phyloP scores from a whole-genome alignment of 306 rosid species.

The Glycine soja region DNA sequence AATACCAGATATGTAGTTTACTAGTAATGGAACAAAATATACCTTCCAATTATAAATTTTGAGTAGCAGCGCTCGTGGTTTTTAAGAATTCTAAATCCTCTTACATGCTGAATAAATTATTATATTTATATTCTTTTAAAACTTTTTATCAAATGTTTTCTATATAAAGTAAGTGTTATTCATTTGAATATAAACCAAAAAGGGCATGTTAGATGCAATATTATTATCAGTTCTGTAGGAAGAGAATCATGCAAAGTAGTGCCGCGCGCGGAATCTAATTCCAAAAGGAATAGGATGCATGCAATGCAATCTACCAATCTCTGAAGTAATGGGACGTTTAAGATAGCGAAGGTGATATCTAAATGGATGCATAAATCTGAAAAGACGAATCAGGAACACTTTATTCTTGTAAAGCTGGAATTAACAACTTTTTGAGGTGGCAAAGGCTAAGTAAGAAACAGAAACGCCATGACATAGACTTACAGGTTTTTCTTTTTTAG shows the following conservation, averaged over 20 bases:
- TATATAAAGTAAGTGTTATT: background rate
- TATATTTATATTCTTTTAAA: background rate
- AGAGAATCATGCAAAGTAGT: constrained; percentile 35
- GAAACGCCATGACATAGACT: constrained; percentile 14
- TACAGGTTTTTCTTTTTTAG: background rate
- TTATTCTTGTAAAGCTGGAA: constrained; percentile 41
- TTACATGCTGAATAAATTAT: background rate
- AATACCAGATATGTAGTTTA: background rate
- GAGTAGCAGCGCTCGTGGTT: background rate
- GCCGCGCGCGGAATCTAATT: constrained; percentile 37
- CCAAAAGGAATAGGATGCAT: constrained; percentile 42
- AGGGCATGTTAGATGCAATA: background rate
- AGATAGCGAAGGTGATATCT: constrained; percentile 19
- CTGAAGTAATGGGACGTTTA: constrained; percentile 39
- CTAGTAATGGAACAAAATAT: background rate
- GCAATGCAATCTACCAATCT: constrained; percentile 2
- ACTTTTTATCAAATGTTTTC: background rate
- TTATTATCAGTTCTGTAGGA: background rate
- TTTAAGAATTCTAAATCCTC: background rate
- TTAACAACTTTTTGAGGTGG: constrained; percentile 25
- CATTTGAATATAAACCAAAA: background rate
- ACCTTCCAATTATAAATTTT: background rate
- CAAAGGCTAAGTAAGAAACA: constrained; percentile 41
- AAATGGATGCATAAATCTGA: constrained; percentile 14
- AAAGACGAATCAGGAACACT: constrained; percentile 36